phyloP scores from a whole-genome alignment of 208 protist genomes.

The Trypanosoma grayi region DNA sequence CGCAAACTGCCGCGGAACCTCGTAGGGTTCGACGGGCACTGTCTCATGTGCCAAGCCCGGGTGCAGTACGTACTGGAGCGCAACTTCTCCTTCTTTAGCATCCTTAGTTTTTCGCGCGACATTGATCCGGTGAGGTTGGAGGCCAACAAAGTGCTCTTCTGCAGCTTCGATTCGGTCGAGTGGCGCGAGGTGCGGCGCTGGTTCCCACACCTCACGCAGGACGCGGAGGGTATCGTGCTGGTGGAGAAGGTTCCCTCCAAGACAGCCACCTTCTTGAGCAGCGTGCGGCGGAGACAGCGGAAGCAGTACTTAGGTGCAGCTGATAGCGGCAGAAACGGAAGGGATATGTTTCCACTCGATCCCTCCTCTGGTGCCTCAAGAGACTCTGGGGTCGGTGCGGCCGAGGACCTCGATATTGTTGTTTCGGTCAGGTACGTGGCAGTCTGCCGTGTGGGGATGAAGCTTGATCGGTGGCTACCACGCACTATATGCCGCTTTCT shows the following conservation, averaged over 20 bases:
- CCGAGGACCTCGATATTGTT: slow-evolving; percentile 50
- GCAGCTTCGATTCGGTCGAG: slow-evolving; percentile 54
- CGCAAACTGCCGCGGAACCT: slow-evolving; percentile 72
- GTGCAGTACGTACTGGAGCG: slow-evolving; percentile 74
- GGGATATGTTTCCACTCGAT: no score
- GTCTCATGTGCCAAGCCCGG: slow-evolving; percentile 64
- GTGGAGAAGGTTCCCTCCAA: slow-evolving; percentile 71
- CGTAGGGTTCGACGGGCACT: slow-evolving; percentile 80
- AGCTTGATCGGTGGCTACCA: slow-evolving; percentile 61
- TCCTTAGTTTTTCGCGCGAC: slow-evolving; percentile 32
- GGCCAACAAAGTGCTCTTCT: slow-evolving; percentile 61
- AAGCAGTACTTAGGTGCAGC: not conserved
- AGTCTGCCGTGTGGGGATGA: slow-evolving; percentile 78
- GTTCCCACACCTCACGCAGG: slow-evolving; percentile 25
- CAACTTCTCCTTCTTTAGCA: slow-evolving; percentile 82
- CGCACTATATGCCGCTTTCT: slow-evolving; percentile 32
- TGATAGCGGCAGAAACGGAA: no score
- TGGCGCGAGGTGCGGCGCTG: slow-evolving; percentile 42
- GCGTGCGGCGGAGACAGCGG: not conserved
- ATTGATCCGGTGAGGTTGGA: slow-evolving; percentile 37
- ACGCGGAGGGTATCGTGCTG: slow-evolving; percentile 59
- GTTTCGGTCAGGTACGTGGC: slow-evolving; percentile 71
- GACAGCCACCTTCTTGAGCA: slow-evolving; percentile 37
- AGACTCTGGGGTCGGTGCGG: slow-evolving; percentile 4
- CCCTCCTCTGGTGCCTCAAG: not conserved